Base-by-base conservation (phyloP, 2,329 filamentous ascomycete genomes). In the Capronia americana region DNA sequence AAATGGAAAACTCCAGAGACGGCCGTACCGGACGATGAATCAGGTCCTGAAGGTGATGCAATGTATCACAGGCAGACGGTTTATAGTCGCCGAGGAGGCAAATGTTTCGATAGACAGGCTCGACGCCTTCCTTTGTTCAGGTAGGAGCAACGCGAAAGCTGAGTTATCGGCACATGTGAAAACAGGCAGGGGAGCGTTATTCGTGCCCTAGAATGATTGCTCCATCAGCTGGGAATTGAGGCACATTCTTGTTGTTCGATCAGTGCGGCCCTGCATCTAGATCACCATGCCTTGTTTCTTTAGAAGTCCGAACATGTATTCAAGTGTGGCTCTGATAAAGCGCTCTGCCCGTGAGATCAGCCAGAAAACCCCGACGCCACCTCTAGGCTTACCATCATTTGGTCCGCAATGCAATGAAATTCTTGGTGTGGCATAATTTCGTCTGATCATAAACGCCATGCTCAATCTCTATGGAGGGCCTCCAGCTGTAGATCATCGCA, bases 401-500 rank as follows among this genome's bases (percentile, higher is more conserved):
- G 17, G 60, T 60, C 41, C 28, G 57, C 61, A 61, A 61, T 60
- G 55, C 56, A 46, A 30, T 23, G 14, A 61, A 61, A 24, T 28
- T 62, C 26, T 28, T 41, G 30, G 54, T 54, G 57, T 61, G 41
- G 14, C 41, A 48, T 51, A 41, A 60, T 28, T 50, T 53, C 48
- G 57, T 34, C 53, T 26, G 41, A 46, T 61, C 51, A 17, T 60
- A 64, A 30, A 56, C 38, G 63, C 61, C 54, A 64, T 32, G 48
- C 48, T 61, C 58, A 55, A 38, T 50, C 61, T 28, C 56, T 30
- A 10, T 58, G 24, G 23, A 24, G 26, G n/a, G 14, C 51, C 17
- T 20, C 11, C 32, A 20, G 44, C 14, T 56, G 46, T 28, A 32
- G 10, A 55, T 66, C 61, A 70, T 61, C 68, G 68, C 53, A 70